Base-by-base conservation (phyloP, 768 basidiomycete species). In the Daedalea quercina region DNA sequence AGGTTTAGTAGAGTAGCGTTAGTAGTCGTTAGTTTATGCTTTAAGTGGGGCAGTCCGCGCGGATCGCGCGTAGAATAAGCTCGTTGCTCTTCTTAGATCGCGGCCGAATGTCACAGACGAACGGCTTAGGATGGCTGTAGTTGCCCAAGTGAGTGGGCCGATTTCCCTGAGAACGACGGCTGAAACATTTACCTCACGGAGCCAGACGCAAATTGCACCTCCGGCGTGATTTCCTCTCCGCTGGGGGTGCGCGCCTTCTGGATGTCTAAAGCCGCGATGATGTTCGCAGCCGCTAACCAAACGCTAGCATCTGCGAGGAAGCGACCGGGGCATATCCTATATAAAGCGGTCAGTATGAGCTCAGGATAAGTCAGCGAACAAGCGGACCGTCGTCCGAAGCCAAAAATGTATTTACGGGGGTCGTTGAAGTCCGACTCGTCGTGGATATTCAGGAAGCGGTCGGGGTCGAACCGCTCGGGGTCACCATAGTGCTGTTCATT, bases 301-400 rank as follows among this genome's bases (percentile, higher is more conserved):
- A 77, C 61, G 51, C 67, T 73, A 3, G 67, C 57, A 48, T 79
- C 75, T 2, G 77, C 80, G 47, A 82, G 73, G 57, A 77, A 69
- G 35, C 75, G 68, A 9, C 81, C 80, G 4, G 80, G 79, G 56
- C 81, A 84, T 52, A 75, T 70, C 54, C 77, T 78, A 40, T 6
- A 40, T 15, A 40, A 15, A 15, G 7, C 15, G 37, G 37, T 40
- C 37, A 15, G 28, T 31, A 4, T 7, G 37, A 40, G 37, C n/a
- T n/a, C n/a, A n/a, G 13, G 15, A 19, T 40, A 15, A 15, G 37
- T 40, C n/a, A n/a, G n/a, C n/a, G n/a, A n/a, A n/a, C n/a, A n/a
- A n/a, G 48, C 60, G 19, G 9, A 62, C 61, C 61, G 67, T 52
- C 80, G 70, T 28, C 81, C 81, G 64, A 82, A 82, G 9, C 80